Percentiles rank a stretch among this genome's conserved stretches.
Conservation (phyloP, 2,329 filamentous ascomycete genomes). For the Claviceps purpurea region DNA sequence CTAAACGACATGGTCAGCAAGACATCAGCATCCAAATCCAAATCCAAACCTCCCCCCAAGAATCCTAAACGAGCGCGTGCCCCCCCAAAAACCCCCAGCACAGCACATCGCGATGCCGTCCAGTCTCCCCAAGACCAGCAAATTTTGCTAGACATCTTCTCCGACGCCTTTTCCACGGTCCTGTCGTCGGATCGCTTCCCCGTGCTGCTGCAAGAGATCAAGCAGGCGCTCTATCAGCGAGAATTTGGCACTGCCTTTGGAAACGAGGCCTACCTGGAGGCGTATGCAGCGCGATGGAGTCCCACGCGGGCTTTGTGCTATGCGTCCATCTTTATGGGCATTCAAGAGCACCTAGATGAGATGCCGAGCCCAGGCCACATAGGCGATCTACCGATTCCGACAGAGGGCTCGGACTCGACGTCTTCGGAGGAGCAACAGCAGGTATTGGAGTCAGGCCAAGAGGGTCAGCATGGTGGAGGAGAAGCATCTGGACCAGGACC, state of each 20-base stretch:
- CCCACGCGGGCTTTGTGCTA: slow-evolving; percentile 77
- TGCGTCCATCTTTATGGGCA: slow-evolving; percentile 35
- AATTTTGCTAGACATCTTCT: slow-evolving; percentile 60
- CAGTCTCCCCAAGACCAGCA: slow-evolving; percentile 38
- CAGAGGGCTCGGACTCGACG: neutral
- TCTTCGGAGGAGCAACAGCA: neutral
- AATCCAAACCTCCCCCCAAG: neutral
- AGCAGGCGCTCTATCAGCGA: slow-evolving; percentile 70
- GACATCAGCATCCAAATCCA: neutral
- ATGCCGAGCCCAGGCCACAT: slow-evolving; percentile 7
- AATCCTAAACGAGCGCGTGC: neutral
- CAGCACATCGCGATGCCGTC: neutral
- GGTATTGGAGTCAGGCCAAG: neutral
- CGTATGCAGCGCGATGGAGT: slow-evolving; percentile 86
- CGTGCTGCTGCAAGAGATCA: slow-evolving; percentile 62
- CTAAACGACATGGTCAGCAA: slow-evolving; percentile 4
- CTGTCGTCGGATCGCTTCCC: slow-evolving; percentile 35
- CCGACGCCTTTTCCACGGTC: slow-evolving; percentile 42
- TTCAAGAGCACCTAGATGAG: slow-evolving; percentile 22
- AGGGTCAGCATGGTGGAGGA: neutral
- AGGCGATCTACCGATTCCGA: neutral
- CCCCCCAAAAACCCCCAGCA: neutral
- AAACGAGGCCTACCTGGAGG: slow-evolving; percentile 54
- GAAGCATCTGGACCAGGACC: neutral
- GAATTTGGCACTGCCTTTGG: slow-evolving; percentile 76